Evolutionary conservation across 2,329 filamentous ascomycete genomes (phyloP).

Genomic region (Scedosporium boydii): DNA sequence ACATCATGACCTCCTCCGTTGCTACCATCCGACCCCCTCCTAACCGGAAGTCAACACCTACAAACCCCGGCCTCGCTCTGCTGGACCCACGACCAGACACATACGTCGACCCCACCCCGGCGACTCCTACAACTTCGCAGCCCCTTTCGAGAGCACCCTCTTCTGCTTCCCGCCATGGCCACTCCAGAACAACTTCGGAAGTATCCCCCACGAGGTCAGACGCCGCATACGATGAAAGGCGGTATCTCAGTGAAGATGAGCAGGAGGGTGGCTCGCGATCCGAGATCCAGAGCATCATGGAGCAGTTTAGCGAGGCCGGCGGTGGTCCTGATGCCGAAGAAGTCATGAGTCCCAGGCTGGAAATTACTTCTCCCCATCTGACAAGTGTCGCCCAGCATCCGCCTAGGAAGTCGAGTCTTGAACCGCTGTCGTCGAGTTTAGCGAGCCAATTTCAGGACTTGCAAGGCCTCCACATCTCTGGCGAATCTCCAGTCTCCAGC

Average conservation of each 20-base stretch:
- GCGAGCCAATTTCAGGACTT: slow-evolving; percentile 39
- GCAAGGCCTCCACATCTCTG: slow-evolving; percentile 30
- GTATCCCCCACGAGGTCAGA: slow-evolving; percentile 46
- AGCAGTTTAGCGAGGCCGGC: slow-evolving; percentile 74
- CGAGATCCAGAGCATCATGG: slow-evolving; percentile 97
- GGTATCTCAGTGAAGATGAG: slow-evolving; percentile 49
- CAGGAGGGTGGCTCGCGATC: slow-evolving; percentile 62
- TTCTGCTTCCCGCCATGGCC: slow-evolving; percentile 38
- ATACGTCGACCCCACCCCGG: slow-evolving; percentile 50
- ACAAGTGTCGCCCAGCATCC: slow-evolving; percentile 61
- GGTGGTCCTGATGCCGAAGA: slow-evolving; percentile 66
- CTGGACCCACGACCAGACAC: slow-evolving; percentile 34
- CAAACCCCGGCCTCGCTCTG: slow-evolving; percentile 17
- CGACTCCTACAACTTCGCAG: slow-evolving; percentile 44
- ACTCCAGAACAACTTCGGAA: slow-evolving; percentile 22
- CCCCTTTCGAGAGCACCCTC: slow-evolving; percentile 51
- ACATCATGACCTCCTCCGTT: slow-evolving; percentile 25
- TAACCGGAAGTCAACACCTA: slow-evolving; percentile 26
- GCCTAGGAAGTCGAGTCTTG: slow-evolving; percentile 77
- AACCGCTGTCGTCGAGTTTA: slow-evolving; percentile 50
- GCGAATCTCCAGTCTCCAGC: slow-evolving; percentile 25
- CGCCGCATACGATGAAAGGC: slow-evolving; percentile 47
- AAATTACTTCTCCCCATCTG: slow-evolving; percentile 71
- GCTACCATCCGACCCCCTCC: slow-evolving; percentile 36
- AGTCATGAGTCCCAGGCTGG: slow-evolving; percentile 84